Evolutionary conservation across 169 alveolate species (phyloP).

Genomic region (Theileria equi): DNA sequence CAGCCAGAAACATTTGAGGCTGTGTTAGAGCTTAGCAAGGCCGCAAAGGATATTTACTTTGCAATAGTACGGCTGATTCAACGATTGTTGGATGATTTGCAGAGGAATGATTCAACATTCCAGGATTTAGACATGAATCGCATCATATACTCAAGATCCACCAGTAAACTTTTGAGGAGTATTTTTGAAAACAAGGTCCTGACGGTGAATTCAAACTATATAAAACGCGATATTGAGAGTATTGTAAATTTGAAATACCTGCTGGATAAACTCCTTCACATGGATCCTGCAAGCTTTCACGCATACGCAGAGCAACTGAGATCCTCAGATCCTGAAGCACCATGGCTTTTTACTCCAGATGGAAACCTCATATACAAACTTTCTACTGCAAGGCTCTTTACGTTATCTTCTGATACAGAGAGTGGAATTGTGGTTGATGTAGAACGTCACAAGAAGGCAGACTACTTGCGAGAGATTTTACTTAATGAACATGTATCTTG

Average conservation of each 20-base stretch:
- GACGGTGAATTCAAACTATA: conserved; percentile 1
- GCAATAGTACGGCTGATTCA: conserved; percentile 44
- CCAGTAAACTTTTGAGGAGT: conserved; percentile 14
- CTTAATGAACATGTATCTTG: conserved; percentile 5
- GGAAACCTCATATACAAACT: conserved; percentile 31
- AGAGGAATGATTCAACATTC: conserved; percentile 24
- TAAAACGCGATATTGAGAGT: conserved; percentile 14
- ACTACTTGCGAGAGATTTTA: conserved; percentile 8
- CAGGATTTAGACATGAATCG: conserved; percentile 46
- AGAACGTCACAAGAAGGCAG: conserved; percentile 32
- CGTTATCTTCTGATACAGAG: conserved; percentile 2
- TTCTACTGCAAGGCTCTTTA: conserved; percentile 30
- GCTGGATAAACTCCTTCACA: conserved; percentile 34
- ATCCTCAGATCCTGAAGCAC: conserved; percentile 27
- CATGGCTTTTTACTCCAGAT: conserved; percentile 55
- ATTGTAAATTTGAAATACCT: conserved; percentile 30
- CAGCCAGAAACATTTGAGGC: conserved; percentile 63
- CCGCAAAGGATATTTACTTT: conserved; percentile 26
- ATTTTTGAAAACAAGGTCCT: conserved; percentile 18
- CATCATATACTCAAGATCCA: conserved; percentile 36
- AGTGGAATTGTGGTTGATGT: conserved; percentile 4
- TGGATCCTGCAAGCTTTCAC: conserved; percentile 57
- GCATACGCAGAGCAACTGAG: too few species aligned
- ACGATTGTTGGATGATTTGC: conserved; percentile 39
- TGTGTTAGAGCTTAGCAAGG: conserved; percentile 29